Conservation (phyloP, 805 yeast genomes). For the Wickerhamiella lipophila region DNA sequence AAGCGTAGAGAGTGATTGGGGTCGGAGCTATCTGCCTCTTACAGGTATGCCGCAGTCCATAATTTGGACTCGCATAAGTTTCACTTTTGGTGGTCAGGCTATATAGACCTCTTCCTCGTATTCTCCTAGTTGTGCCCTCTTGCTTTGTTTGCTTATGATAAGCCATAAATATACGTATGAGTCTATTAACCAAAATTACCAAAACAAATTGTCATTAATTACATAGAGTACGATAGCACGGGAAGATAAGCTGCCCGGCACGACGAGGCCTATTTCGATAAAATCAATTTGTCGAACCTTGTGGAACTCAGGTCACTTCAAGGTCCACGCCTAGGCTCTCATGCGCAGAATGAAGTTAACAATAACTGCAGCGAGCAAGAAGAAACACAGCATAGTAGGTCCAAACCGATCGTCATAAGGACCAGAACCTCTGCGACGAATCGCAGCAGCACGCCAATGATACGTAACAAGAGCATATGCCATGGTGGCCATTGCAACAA, state of each 20-base stretch:
- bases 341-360: constrained; percentile 83
- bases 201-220: too few species aligned
- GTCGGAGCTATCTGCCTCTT: too few species aligned
- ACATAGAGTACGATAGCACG: too few species aligned
- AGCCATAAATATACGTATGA: background rate
- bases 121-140: too few species aligned
- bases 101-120: too few species aligned
- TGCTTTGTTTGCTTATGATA: too few species aligned
- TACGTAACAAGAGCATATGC: constrained; percentile 86
- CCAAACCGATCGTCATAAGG: constrained; percentile 99
- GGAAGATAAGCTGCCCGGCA: too few species aligned
- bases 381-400: constrained; percentile 93
- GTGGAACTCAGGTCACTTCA: background rate
- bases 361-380: constrained; percentile 82
- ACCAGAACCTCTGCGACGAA: constrained; percentile 93
- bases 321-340: constrained; percentile 31
- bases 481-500: constrained; percentile 97
- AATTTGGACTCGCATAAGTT: too few species aligned
- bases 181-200: background rate
- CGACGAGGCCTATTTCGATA: too few species aligned
- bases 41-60: too few species aligned
- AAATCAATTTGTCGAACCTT: too few species aligned
- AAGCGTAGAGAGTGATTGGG: background rate
- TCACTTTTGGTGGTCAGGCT: too few species aligned
- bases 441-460: constrained; percentile 99